These are phyloP conservation scores for Trametes cingulata DNA, from an alignment of 768 basidiomycete species.

Conservation along the genomic window DNA sequence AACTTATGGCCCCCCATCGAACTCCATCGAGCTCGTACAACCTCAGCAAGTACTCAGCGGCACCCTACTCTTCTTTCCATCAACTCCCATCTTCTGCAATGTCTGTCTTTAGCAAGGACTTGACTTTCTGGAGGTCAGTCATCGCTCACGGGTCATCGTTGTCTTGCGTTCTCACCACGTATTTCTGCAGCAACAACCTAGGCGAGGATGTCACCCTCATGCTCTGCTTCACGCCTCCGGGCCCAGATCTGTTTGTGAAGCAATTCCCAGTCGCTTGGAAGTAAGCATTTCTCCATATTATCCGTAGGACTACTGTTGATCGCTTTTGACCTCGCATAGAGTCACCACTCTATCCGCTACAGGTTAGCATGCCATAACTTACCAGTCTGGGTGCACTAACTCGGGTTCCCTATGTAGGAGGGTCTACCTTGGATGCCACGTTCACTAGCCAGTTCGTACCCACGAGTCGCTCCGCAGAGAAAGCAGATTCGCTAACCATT, in stretches of 20 bases:
- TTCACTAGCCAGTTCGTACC: constrained; percentile 4
- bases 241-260: not conserved
- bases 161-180: not conserved
- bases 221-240: constrained; percentile 10
- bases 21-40: too few species aligned
- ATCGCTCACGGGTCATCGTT: too few species aligned
- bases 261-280: constrained; percentile 15
- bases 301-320: not conserved
- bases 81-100: too few species aligned
- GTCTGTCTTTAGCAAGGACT: not conserved
- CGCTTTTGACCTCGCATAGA: not conserved
- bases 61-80: too few species aligned
- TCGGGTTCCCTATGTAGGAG: not conserved
- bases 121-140: constrained; percentile 9
- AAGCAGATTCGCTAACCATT: not conserved
- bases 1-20: too few species aligned
- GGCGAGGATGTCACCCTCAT: constrained; percentile 14
- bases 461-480: not conserved
- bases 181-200: not conserved
- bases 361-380: not conserved
- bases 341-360: not conserved
- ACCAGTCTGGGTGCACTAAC: too few species aligned
- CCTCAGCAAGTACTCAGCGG: too few species aligned
- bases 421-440: not conserved
- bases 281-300: not conserved